phyloP scores from a whole-genome alignment of 2,329 filamentous ascomycete genomes.

The Cytospora piceae region DNA sequence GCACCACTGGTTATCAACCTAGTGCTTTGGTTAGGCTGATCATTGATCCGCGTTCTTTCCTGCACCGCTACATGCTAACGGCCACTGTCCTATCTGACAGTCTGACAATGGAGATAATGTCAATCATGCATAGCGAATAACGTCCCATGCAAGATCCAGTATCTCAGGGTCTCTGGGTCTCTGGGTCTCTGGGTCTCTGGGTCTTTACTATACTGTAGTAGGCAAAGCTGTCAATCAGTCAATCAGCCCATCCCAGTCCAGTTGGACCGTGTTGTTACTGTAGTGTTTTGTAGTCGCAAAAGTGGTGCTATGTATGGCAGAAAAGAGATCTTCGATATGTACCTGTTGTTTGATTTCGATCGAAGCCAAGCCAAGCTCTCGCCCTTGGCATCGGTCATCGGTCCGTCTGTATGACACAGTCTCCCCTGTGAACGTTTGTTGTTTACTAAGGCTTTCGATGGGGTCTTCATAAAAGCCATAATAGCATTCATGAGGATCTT shows the following conservation, averaged over 20 bases:
- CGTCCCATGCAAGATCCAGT: slow-evolving; percentile 6
- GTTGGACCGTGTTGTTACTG: not conserved
- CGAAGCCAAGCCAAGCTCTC: slow-evolving; percentile 15
- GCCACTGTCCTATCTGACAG: slow-evolving; percentile 18
- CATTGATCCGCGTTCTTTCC: not conserved
- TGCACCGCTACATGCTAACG: slow-evolving; percentile 4
- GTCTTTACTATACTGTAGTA: too few relatives aligned
- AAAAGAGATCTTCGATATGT: not conserved
- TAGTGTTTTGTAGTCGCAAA: not conserved
- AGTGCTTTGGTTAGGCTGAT: not conserved
- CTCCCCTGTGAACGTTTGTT: not conserved
- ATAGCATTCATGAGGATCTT: slow-evolving; percentile 6
- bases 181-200: not conserved
- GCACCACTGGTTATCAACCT: slow-evolving; percentile 14
- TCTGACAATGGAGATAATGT: slow-evolving; percentile 10
- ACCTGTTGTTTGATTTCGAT: slow-evolving; percentile 6
- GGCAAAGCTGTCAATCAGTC: too few relatives aligned
- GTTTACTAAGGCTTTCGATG: not conserved
- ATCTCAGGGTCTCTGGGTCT: not conserved
- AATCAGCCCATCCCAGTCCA: too few relatives aligned
- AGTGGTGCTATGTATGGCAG: not conserved
- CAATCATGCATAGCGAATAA: slow-evolving; percentile 12
- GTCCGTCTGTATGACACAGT: slow-evolving; percentile 15
- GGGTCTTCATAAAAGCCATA: not conserved
- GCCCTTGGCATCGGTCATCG: not conserved